phyloP scores from a whole-genome alignment of 2,329 filamentous ascomycete species.

The Elsinoe batatas region DNA sequence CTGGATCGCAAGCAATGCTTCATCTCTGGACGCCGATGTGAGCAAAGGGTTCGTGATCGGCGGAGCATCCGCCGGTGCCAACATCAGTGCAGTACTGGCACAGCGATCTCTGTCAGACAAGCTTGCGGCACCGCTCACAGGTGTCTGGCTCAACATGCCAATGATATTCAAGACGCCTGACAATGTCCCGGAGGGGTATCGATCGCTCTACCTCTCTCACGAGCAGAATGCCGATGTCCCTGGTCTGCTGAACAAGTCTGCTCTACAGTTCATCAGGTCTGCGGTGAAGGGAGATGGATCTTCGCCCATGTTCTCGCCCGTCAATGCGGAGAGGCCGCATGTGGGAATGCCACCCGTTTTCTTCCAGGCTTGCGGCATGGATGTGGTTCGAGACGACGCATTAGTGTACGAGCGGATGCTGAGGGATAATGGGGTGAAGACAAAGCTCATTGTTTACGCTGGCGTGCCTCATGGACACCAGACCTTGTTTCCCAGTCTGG shows the following conservation, averaged over 20 bases:
- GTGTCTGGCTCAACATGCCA: slow-evolving; percentile 38
- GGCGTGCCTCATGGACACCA: slow-evolving; percentile 37
- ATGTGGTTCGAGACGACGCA: slow-evolving; percentile 43
- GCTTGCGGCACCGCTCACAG: slow-evolving; percentile 37
- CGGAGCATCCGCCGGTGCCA: slow-evolving; percentile 40
- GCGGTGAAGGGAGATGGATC: slow-evolving; percentile 11
- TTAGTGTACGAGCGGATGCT: slow-evolving; percentile 44
- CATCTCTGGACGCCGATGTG: slow-evolving; percentile 32
- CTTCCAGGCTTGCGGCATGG: slow-evolving; percentile 42
- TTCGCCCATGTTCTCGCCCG: slow-evolving; percentile 23
- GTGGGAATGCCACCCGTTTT: slow-evolving; percentile 37
- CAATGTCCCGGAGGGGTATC: slow-evolving; percentile 32
- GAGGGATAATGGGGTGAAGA: slow-evolving; percentile 35
- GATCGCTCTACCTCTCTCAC: slow-evolving; percentile 29
- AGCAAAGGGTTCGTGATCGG: slow-evolving; percentile 40
- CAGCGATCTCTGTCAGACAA: slow-evolving; percentile 34
- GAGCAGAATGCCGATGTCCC: slow-evolving; percentile 35
- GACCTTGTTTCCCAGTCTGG: slow-evolving; percentile 25
- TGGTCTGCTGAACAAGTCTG: slow-evolving; percentile 23
- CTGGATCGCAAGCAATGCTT: slow-evolving; percentile 36
- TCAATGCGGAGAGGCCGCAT: slow-evolving; percentile 26
- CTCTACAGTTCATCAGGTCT: slow-evolving; percentile 18
- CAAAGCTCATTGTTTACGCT: slow-evolving; percentile 35
- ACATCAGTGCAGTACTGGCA: slow-evolving; percentile 30
- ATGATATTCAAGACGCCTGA: slow-evolving; percentile 26